These are phyloP conservation scores for Trichoderma atrobrunneum DNA, from an alignment of 2,329 filamentous ascomycete genomes.

Conservation along the genomic window DNA sequence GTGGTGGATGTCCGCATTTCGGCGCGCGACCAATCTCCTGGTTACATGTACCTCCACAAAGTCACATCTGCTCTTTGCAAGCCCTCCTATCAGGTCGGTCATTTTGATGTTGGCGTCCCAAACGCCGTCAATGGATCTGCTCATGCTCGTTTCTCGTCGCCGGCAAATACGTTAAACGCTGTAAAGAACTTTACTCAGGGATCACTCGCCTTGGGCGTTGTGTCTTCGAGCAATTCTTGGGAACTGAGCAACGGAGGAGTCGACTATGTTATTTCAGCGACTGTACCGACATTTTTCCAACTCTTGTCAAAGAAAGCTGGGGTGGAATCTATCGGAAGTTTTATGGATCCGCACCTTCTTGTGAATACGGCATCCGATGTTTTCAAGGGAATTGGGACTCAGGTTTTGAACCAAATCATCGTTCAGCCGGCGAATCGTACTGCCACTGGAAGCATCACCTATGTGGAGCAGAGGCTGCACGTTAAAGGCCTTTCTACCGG, in stretches of 20 bases:
- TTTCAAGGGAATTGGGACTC: conserved; percentile 5
- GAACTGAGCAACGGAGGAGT: conserved; percentile 2
- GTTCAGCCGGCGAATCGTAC: background rate
- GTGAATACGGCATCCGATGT: background rate
- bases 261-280: conserved; percentile 20
- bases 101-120: conserved; percentile 23
- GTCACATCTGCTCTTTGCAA: conserved; percentile 21
- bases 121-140: conserved; percentile 22
- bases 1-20: conserved; percentile 7
- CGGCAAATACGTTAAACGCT: background rate
- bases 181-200: background rate
- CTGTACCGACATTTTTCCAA: conserved; percentile 28
- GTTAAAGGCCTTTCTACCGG: conserved; percentile 3
- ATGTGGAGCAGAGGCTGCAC: background rate
- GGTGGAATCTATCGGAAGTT: conserved; percentile 14
- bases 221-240: background rate
- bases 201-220: conserved; percentile 1
- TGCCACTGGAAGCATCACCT: background rate
- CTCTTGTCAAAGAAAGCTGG: conserved; percentile 27
- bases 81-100: background rate
- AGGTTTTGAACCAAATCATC: background rate
- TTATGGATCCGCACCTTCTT: conserved; percentile 22
- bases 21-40: background rate
- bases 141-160: conserved; percentile 23
- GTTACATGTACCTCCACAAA: conserved; percentile 21